These are phyloP conservation scores for Xylaria venustula DNA, from an alignment of 495 filamentous ascomycete species.

Conservation along the genomic window DNA sequence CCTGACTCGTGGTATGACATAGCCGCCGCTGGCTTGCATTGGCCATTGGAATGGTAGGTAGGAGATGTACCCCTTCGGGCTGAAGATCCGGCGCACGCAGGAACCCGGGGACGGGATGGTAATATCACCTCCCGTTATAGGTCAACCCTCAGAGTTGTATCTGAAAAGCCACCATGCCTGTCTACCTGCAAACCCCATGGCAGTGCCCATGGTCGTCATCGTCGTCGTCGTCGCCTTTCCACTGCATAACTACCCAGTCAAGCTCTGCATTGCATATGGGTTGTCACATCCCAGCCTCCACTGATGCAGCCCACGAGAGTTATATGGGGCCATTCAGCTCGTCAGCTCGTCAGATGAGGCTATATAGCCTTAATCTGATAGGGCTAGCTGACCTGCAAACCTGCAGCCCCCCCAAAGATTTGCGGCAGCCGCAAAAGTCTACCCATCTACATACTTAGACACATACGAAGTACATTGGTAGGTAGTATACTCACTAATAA, in stretches of 20 bases:
- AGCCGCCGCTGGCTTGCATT: neutral
- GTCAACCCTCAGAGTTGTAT: neutral
- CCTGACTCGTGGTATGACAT: neutral
- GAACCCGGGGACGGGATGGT: neutral
- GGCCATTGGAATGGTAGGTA: neutral
- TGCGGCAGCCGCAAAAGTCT: neutral
- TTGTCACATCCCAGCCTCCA: neutral
- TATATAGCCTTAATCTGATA: slow-evolving; percentile 5
- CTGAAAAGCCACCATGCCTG: neutral
- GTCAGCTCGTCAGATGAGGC: slow-evolving; percentile 12
- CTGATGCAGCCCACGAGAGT: neutral
- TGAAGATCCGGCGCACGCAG: neutral
- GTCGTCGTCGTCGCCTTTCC: neutral
- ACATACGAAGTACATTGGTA: too few relatives aligned
- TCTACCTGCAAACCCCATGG: neutral
- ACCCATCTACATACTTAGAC: neutral
- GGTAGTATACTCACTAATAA: too few relatives aligned
- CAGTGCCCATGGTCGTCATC: neutral
- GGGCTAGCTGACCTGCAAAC: slow-evolving; percentile 12
- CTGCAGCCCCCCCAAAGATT: neutral
- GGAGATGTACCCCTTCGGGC: neutral
- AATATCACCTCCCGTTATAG: neutral
- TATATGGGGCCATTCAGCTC: neutral
- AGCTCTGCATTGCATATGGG: slow-evolving; percentile 5
- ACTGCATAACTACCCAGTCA: neutral